Percentiles rank a stretch among this genome's conserved stretches.
Evolutionary conservation across 495 filamentous ascomycete genomes (phyloP).

Genomic region (Corynascus novoguineensis): DNA sequence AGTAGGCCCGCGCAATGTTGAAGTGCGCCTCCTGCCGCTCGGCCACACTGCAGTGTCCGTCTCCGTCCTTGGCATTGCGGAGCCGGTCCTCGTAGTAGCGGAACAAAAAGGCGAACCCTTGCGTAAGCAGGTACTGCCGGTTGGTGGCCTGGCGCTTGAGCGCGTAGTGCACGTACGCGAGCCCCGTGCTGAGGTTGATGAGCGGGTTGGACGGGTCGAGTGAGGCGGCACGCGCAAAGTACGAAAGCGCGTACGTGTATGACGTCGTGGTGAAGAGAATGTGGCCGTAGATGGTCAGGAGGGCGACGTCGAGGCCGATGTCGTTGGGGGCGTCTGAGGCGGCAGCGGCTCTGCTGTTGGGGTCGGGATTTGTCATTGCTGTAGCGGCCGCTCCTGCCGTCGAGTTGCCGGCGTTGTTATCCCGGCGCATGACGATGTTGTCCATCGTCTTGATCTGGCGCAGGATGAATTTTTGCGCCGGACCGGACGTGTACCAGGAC

Average conservation of each 20-base stretch:
- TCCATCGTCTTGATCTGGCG: constrained; percentile 91
- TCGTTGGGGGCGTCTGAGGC: constrained; percentile 12
- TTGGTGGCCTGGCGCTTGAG: constrained; percentile 87
- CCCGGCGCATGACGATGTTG: constrained; percentile 27
- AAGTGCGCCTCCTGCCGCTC: constrained; percentile 80
- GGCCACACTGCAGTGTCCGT: constrained; percentile 23
- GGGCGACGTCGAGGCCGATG: constrained; percentile 48
- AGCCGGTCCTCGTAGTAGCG: constrained; percentile 61
- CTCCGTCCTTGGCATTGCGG: constrained; percentile 24
- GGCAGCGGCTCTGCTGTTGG: background rate
- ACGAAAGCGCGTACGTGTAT: constrained; percentile 76
- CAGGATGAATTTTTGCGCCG: constrained; percentile 79
- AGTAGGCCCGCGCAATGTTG: constrained; percentile 77
- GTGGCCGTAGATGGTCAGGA: constrained; percentile 84
- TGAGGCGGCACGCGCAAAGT: constrained; percentile 81
- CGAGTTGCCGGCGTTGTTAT: background rate
- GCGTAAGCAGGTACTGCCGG: constrained; percentile 75
- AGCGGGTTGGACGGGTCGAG: constrained; percentile 70
- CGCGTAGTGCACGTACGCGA: constrained; percentile 77
- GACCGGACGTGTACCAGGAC: constrained; percentile 54
- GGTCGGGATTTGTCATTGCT: background rate
- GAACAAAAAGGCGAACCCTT: constrained; percentile 75
- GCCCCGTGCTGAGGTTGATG: constrained; percentile 65
- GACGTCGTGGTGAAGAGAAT: constrained; percentile 73
- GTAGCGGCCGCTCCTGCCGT: background rate